These are phyloP conservation scores for Exophiala dermatitidis DNA, from an alignment of 2,329 filamentous ascomycete genomes.

Conservation along the genomic window DNA sequence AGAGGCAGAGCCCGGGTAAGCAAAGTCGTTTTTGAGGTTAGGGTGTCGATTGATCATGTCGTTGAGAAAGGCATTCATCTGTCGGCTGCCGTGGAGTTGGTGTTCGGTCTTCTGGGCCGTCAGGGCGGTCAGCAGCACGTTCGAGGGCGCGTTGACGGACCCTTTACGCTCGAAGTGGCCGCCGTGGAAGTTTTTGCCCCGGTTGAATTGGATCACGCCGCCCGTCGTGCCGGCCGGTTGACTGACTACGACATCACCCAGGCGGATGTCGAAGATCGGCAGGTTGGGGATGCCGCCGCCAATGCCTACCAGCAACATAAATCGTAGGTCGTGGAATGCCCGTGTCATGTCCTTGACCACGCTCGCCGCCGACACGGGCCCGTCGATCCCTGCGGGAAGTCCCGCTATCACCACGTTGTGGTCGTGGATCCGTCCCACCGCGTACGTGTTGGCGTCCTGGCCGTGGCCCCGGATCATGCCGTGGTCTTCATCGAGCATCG, in stretches of 20 bases:
- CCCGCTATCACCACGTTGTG: background rate
- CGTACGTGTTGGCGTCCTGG: background rate
- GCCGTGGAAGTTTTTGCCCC: background rate
- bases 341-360: background rate
- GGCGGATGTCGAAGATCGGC: background rate
- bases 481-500: conserved; percentile 1
- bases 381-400: background rate
- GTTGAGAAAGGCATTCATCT: background rate
- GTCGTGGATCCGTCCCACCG: background rate
- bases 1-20: background rate
- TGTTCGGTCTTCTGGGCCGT: background rate
- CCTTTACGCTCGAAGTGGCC: background rate
- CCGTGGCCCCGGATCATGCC: conserved; percentile 1
- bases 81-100: background rate
- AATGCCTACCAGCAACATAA: background rate
- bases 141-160: background rate
- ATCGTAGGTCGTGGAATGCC: background rate
- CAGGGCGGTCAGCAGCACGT: background rate
- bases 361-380: background rate
- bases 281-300: background rate
- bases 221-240: background rate
- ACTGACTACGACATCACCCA: background rate
- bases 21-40: background rate
- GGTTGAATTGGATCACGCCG: background rate
- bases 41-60: background rate